Percentiles rank a stretch among this genome's conserved stretches.
These are phyloP conservation scores for Lactifluus rugatus DNA, from an alignment of 768 basidiomycete genomes.

Conservation along the genomic window DNA sequence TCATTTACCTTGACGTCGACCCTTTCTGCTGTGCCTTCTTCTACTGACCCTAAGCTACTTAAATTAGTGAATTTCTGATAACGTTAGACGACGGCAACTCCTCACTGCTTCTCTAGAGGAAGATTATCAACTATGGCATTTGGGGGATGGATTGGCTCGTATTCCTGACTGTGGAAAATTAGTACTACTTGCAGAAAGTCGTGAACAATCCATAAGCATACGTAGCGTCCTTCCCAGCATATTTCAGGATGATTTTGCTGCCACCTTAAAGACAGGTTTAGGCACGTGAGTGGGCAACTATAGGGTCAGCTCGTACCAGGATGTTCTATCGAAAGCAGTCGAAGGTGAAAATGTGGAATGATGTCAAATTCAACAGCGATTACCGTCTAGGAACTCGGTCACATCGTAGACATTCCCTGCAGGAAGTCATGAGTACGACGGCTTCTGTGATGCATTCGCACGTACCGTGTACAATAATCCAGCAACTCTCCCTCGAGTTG, in stretches of 20 bases:
- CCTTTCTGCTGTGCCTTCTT: conserved; percentile 55
- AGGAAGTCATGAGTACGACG: background rate
- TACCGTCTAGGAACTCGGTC: conserved; percentile 32
- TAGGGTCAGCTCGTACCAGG: conserved; percentile 6
- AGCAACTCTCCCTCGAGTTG: conserved; percentile 19
- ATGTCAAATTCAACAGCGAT: conserved; percentile 1
- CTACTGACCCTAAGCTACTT: conserved; percentile 54
- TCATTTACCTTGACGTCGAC: conserved; percentile 54
- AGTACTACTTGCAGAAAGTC: background rate
- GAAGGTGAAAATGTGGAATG: background rate
- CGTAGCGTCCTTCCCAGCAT: conserved; percentile 46
- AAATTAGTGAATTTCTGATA: background rate
- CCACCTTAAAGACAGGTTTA: conserved; percentile 29
- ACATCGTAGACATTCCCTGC: conserved; percentile 38
- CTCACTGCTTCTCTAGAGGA: conserved; percentile 67
- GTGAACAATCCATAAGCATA: conserved; percentile 4
- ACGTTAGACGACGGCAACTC: background rate
- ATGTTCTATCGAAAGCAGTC: conserved; percentile 5
- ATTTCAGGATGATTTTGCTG: conserved; percentile 42
- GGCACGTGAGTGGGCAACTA: background rate
- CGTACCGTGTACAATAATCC: conserved; percentile 19
- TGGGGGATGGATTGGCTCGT: conserved; percentile 85
- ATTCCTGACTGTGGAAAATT: conserved; percentile 35
- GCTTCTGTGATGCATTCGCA: background rate
- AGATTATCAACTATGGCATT: conserved; percentile 69